Percentiles rank a stretch among this genome's conserved stretches.
phyloP scores from a whole-genome alignment of 31 red algal species.

The Pterothamnion heteromorphum region DNA sequence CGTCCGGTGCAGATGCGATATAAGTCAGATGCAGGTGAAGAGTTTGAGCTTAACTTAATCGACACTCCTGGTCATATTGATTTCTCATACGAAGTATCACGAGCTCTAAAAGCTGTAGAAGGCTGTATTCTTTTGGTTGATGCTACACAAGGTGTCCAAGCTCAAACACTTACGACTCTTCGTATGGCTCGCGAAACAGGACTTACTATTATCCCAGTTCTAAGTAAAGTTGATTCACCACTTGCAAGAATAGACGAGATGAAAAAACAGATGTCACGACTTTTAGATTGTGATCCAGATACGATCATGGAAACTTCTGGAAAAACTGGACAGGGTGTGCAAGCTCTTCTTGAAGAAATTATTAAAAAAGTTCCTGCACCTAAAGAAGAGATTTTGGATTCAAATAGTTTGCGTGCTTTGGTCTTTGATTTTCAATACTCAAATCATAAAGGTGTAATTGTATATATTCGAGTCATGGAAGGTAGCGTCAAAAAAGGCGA shows the following conservation, averaged over 20 bases:
- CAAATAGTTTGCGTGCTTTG: conserved; percentile 67
- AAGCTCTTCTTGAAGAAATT: conserved; percentile 64
- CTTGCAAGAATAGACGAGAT: conserved; percentile 54
- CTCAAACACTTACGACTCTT: conserved; percentile 79
- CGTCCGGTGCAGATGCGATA: conserved; percentile 66
- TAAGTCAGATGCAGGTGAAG: conserved; percentile 33
- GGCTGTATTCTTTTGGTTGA: conserved; percentile 78
- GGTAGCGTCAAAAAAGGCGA: conserved; percentile 65
- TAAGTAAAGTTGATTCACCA: conserved; percentile 89
- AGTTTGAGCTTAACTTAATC: conserved; percentile 61
- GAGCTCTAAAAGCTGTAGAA: conserved; percentile 66
- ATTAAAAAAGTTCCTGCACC: conserved; percentile 70
- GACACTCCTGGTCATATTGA: conserved; percentile 87
- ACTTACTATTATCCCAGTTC: conserved; percentile 72
- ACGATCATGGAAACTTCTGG: conserved; percentile 74
- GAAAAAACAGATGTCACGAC: conserved; percentile 54
- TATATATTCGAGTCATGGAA: conserved; percentile 74
- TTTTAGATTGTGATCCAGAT: conserved; percentile 58
- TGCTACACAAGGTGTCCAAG: conserved; percentile 80
- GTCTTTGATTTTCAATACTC: conserved; percentile 84
- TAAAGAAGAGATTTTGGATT: not conserved
- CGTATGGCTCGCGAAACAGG: conserved; percentile 65
- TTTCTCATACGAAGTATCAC: conserved; percentile 77
- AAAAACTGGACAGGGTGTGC: conserved; percentile 69
- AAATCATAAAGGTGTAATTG: conserved; percentile 72